Base-by-base conservation (phyloP, 2,329 filamentous ascomycete genomes). In the Septoria petroselini region DNA sequence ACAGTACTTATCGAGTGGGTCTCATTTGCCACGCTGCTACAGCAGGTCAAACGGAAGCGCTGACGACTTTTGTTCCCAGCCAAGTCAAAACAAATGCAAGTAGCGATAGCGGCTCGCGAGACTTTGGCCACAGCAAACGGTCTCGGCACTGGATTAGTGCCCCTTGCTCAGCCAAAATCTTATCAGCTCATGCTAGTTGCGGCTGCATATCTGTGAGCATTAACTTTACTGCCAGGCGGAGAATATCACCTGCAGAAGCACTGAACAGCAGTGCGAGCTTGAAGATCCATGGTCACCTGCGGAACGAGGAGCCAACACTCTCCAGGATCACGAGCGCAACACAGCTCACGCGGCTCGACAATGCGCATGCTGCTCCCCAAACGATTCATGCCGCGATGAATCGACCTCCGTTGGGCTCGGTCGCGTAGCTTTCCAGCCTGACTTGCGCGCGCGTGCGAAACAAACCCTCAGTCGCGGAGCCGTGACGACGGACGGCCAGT, bases 391-490 rank as follows among this genome's bases (percentile, higher is more conserved):
- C 34, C 19, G 39, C 29, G 41, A 30, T 44, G 17, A 41, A 46
- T 45, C 30, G 19, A 27, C 33, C 23, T 33, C 9, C 14, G 7
- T 40, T 33, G 34, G 41, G 40, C 40, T 18, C 33, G 11, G 30
- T 50, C 48, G 41, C 48, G 40, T 50, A 46, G 48, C 27, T 41
- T 41, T 34, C 17, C 43, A n/a, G 14, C 44, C 39, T 52, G 50
- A 52, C 50, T 52, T 47, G 33, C 40, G 27, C n/a, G n/a, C 15
- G 42, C 43, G 18, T 41, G 21, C 44, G 50, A 52, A 40, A 46
- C 43, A 40, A n/a, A 41, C 49, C 21, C 37, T 47, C 49, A 38
- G 38, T 30, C 31, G 29, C 41, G 41, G 42, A 47, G 42, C 42
- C 49, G 42, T 52, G 43, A 37, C 49, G 45, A 34, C n/a, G 23